Conservation (phyloP, 306 rosid genomes). For the Corylus americana region DNA sequence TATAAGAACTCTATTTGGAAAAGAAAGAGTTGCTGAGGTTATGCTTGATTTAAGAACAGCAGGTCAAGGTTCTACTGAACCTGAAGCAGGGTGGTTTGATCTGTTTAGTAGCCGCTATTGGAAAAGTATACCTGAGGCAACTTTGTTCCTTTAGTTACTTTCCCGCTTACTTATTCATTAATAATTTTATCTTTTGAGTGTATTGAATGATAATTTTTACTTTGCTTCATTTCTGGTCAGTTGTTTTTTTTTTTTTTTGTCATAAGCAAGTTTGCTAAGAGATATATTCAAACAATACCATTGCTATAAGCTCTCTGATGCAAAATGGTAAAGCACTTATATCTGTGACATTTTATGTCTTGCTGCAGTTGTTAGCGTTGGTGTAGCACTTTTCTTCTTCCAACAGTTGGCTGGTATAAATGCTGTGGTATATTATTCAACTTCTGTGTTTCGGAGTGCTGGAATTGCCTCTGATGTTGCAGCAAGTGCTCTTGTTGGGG, state of each 20-base stretch:
- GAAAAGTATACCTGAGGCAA: slow-evolving; percentile 57
- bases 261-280: slow-evolving; percentile 11
- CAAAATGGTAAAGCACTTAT: slow-evolving; percentile 7
- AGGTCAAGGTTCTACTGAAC: slow-evolving; percentile 78
- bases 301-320: background rate
- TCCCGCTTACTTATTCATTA: background rate
- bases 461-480: slow-evolving; percentile 95
- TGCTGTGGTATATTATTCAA: slow-evolving; percentile 92
- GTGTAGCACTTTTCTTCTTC: slow-evolving; percentile 80
- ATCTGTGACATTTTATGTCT: slow-evolving; percentile 22
- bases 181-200: background rate
- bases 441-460: slow-evolving; percentile 89
- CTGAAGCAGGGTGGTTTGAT: slow-evolving; percentile 98
- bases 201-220: background rate
- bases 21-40: slow-evolving; percentile 75
- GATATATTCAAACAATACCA: slow-evolving; percentile 6
- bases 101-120: slow-evolving; percentile 86
- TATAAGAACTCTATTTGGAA: slow-evolving; percentile 67
- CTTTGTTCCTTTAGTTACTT: slow-evolving; percentile 10
- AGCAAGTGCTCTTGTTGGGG: slow-evolving; percentile 96
- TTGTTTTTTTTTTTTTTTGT: background rate
- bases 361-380: slow-evolving; percentile 83
- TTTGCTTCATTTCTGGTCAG: slow-evolving; percentile 15
- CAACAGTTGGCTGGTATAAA: slow-evolving; percentile 98
- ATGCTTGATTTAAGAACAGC: slow-evolving; percentile 62